Percentiles rank a stretch among this genome's conserved stretches.
Evolutionary conservation across 768 basidiomycete species (phyloP).

Genomic region (Mrakia hoshinonis): DNA sequence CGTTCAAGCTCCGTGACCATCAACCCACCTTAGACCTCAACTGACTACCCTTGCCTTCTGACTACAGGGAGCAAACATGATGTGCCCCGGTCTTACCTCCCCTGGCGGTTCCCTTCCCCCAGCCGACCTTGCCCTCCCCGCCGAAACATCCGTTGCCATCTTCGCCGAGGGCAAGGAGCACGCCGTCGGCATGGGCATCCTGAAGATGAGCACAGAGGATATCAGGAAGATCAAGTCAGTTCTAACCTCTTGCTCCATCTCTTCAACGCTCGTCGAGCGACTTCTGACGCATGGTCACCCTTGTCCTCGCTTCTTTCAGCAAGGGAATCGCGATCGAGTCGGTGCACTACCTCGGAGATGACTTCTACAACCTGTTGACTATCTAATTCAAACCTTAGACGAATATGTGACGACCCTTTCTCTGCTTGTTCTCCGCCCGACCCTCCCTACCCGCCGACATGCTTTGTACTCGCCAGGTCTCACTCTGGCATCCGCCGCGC

Average conservation of each 20-base stretch:
- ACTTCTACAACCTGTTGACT: conserved; percentile 16
- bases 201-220: conserved; percentile 74
- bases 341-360: conserved; percentile 29
- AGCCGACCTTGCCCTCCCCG: conserved; percentile 55
- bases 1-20: neutral
- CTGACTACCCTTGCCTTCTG: too few species aligned
- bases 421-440: too few species aligned
- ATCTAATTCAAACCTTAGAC: conserved; percentile 1
- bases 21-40: neutral
- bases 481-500: too few species aligned
- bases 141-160: conserved; percentile 74
- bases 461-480: too few species aligned
- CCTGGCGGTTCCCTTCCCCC: conserved; percentile 80
- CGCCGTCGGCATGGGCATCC: conserved; percentile 75
- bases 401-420: neutral
- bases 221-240: conserved; percentile 65
- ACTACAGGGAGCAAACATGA: conserved; percentile 44
- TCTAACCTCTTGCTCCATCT: too few species aligned
- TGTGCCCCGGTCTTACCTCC: conserved; percentile 79
- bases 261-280: too few species aligned
- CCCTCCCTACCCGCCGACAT: too few species aligned
- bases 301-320: conserved; percentile 11
- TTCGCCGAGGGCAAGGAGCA: conserved; percentile 94
- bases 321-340: conserved; percentile 29
- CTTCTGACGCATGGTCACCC: too few species aligned